Evolutionary conservation across 2,329 filamentous ascomycete species (phyloP), one percentile per base, ranked within the genome.

Genomic region (Fusarium coicis): DNA sequence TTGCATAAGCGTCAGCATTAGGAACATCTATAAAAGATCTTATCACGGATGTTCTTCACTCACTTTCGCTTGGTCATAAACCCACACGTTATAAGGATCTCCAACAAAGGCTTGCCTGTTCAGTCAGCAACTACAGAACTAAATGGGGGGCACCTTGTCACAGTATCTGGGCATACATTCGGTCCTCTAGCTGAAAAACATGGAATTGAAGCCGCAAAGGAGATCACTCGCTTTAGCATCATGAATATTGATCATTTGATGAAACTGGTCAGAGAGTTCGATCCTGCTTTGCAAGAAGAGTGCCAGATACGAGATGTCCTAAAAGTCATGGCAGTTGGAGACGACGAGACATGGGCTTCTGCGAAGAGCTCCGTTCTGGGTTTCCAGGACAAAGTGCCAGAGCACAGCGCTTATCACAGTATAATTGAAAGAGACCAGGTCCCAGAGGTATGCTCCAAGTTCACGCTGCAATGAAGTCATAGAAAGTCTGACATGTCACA

Each of bases 51-150:
- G 7, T 12, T 18, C 19, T 30, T 16, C 2, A 53, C 66, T 49
- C 12, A 79, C 89, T 79, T 89, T 89, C 36, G 83, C 80, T 47
- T 85, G 84, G 76, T 92, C 88, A 67, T 89, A 93, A 12, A 91
- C 86, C 91, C 91, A 93, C 26, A 83, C 82, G 74, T 90, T 90
- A 76, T 92, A 93, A 1, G 91, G 91, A 75, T 93, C 91, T 16
- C 90, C 85, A 10, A 85, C 87, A 77, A 93, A 93, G 0, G 90
- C 90, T 74, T 87, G 84, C 76, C 80, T 81, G 34, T 6, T 10
- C 21, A 8, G 30, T 64, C 5, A 64, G 39, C 8, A 21, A 18
- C 5, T 10, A 4, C 1, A 10, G 9, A 23, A 2, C 15, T 16
- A 7, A 6, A 81, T 40, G 79, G 79, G 1, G 79, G 79, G 1